phyloP scores from a whole-genome alignment of 805 yeast genomes.

The Metschnikowia proteae region DNA sequence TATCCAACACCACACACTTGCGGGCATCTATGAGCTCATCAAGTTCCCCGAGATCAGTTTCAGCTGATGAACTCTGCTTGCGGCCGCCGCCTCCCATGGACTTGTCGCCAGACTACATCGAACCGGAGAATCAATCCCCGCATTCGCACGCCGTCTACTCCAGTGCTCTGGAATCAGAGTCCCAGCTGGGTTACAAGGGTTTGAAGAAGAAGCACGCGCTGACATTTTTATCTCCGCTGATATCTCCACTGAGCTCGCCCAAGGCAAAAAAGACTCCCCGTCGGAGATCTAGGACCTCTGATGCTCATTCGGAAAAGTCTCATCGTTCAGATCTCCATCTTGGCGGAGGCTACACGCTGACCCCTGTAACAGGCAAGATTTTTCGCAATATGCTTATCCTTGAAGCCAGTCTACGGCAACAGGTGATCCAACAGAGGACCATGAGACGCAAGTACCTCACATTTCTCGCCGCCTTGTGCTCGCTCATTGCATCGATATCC shows the following conservation, averaged over 20 bases:
- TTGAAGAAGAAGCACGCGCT: neutral
- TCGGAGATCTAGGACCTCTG: constrained; percentile 15
- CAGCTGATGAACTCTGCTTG: neutral
- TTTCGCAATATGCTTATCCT: constrained; percentile 77
- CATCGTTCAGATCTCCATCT: constrained; percentile 14
- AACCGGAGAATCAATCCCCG: neutral
- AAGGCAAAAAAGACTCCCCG: constrained; percentile 9
- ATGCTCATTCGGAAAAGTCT: constrained; percentile 15
- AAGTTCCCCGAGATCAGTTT: neutral
- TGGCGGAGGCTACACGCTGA: constrained; percentile 20
- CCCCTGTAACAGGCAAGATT: constrained; percentile 62
- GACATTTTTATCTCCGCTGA: constrained; percentile 1
- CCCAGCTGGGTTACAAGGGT: constrained; percentile 9
- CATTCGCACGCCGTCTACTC: constrained; percentile 12
- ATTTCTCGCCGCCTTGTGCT: constrained; percentile 43
- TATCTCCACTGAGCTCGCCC: constrained; percentile 7
- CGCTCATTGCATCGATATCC: constrained; percentile 37
- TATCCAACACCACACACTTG: neutral
- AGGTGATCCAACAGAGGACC: constrained; percentile 66
- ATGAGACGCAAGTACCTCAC: constrained; percentile 60
- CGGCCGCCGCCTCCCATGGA: neutral
- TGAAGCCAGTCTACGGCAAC: constrained; percentile 82
- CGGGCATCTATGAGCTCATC: neutral
- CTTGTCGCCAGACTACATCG: neutral
- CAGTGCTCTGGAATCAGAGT: constrained; percentile 20